Base-by-base conservation (phyloP, 768 basidiomycete species). In the Russula compacta region DNA sequence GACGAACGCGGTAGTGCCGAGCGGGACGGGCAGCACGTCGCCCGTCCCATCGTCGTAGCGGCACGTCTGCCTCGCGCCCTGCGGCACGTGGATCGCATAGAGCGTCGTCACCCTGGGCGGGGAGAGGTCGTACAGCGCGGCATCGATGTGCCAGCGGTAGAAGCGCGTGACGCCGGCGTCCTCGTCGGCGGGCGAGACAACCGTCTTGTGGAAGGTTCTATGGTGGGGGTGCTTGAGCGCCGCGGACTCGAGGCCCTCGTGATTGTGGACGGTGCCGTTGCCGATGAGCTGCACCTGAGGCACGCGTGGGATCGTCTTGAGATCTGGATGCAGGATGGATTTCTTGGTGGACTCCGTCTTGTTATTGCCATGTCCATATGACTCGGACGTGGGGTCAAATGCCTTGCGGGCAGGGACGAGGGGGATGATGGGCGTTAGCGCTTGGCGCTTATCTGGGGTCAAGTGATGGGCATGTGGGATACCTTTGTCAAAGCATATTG, bases 231-330 rank as follows among this genome's bases (percentile, higher is more conserved):
- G 92, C 71, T 87, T 90, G 69, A 94, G 82, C 69, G 77, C 79
- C 17, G 85, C 85, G 65, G 80, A 77, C 2, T 82, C 80, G 43
- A 92, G 79, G 8, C 90, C 91, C 71, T 90, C 87, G 74, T 92
- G 85, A 67, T 87, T 74, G 66, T 83, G 82, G 10, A 91, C 84
- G 0, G 75, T 81, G 15, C 92, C 92, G 68, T 92, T 92, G 9
- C 92, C 92, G 69, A 94, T 92, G 58, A 94, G 83, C 69, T 94
- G 92, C 1, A 94, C 92, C 67, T 93, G 89, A 1, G 89, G 89
- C 0, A 88, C 84, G 24, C 85, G 80, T 0, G 92, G 90, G 63
- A 94, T 90, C 44, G 89, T 92, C 76, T 91, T 93, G 68, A 93
- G 81, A 70, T 92, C 88, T 0, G 89, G 87, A 70, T 92, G 88